Evolutionary conservation across 225 moss, liverwort and hornwort genomes (phyloP), one percentile per base, ranked within the genome.

Genomic region (Thuidium tamariscinum): DNA sequence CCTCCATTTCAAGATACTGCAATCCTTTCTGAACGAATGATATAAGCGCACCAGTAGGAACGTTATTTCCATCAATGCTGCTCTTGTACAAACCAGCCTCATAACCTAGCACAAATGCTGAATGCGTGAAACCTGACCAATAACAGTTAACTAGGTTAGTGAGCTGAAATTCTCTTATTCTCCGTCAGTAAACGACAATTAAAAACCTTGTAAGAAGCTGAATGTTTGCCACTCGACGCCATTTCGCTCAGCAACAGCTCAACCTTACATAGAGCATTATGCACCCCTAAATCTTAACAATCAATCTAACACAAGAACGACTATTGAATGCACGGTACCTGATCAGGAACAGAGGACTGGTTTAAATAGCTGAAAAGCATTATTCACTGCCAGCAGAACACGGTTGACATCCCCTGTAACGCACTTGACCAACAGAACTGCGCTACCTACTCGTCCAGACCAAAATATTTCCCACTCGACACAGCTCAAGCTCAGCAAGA

Each of bases 11-110:
- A 89, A 98, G 89, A 77, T 98, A 98, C 85, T 96, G 96, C 83
- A 98, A 91, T 60, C 98, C 98, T 92, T 98, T 98, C 89, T 98
- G 98, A 76, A 98, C 98, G 68, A 98, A 98, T 26, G 98, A 98
- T 37, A 98, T 95, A 30, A 98, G 98, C 10, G 98, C 96, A 79
- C 98, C 98, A 19, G 96, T 95, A 79, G 98, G 98, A 77, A 98
- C 96, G 44, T 93, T 95, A 76, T 94, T 95, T 55, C 96, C 96
- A 89, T 98, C 96, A 62, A 98, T 98, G 39, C 77, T 91, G 81
- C 90, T 93, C 83, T 98, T 98, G 80, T 92, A 93, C 29, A 98
- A 92, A 60, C 96, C 96, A 84, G 98, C 96, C 86, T 98, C 98
- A 72, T 98, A 98, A 76, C 98, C 98, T 63, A 98, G 89, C 41